Conservation (phyloP, 352 stramenopile genomes). For the Phytopythium montanum region DNA sequence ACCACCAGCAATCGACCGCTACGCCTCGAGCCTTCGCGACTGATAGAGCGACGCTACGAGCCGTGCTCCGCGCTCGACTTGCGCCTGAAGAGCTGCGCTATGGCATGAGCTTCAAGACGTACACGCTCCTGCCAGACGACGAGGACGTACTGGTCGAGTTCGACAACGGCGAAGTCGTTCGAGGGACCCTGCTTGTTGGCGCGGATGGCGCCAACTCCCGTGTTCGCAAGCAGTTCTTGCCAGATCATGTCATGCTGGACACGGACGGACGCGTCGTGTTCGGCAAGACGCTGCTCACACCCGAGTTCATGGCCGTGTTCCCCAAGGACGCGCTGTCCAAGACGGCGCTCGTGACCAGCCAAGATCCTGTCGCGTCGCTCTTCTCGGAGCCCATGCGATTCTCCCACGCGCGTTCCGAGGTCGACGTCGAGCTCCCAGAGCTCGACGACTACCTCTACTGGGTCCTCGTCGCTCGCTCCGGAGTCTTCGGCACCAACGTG, state of each 20-base stretch:
- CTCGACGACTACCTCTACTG: slow-evolving; percentile 58
- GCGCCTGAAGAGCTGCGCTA: slow-evolving; percentile 48
- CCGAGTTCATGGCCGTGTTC: slow-evolving; percentile 46
- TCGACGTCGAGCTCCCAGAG: slow-evolving; percentile 9
- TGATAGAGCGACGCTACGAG: slow-evolving; percentile 34
- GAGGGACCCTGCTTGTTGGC: slow-evolving; percentile 46
- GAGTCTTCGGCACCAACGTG: slow-evolving; percentile 36
- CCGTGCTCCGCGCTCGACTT: slow-evolving; percentile 41
- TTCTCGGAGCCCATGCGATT: slow-evolving; percentile 43
- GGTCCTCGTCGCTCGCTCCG: slow-evolving; percentile 44
- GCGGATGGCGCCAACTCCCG: slow-evolving; percentile 56
- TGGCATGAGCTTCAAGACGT: slow-evolving; percentile 49
- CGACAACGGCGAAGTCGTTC: slow-evolving; percentile 40
- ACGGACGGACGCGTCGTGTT: slow-evolving; percentile 60
- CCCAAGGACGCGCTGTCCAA: slow-evolving; percentile 20
- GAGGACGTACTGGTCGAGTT: slow-evolving; percentile 40
- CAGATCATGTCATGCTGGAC: slow-evolving; percentile 34
- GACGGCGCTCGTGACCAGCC: slow-evolving; percentile 40
- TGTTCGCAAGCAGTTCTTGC: slow-evolving; percentile 52
- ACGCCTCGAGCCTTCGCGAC: slow-evolving; percentile 28
- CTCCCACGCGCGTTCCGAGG: slow-evolving; percentile 7
- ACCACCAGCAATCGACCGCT: slow-evolving; percentile 17
- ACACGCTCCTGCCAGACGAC: slow-evolving; percentile 33
- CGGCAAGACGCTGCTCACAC: slow-evolving; percentile 52
- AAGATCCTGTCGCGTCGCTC: slow-evolving; percentile 40